Base-by-base conservation (phyloP, 83 land plant genomes). In the Isoetes engelmannii region DNA sequence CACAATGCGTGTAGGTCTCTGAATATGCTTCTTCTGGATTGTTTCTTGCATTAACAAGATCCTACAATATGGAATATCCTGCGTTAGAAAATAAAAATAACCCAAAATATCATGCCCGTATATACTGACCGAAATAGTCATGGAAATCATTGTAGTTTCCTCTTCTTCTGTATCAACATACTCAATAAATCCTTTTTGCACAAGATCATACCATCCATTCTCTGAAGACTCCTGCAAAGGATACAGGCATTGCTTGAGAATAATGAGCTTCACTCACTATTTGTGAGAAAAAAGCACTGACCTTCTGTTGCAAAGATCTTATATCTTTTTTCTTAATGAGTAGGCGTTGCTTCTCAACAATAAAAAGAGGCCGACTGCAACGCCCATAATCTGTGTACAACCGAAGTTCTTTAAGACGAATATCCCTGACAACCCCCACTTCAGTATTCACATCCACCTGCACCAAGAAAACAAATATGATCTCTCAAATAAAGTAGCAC, bases 371-470 rank as follows among this genome's bases (percentile, higher is more conserved):
- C 19, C 99, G 85, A 85, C 99, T 96, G 79, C 99, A 96, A 49
- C 99, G 88, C 0, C 99, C 99, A 81, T 96, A 96, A 57, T 96
- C 99, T 54, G 99, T 96, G 73, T 96, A 96, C 18, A 96, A 79
- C 54, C 99, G 84, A 41, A 96, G 60, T 58, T 96, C 99, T 66
- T 84, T 89, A 71, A 96, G 70, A 19, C 94, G 87, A 53, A 92
- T 89, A 63, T 96, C 99, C 60, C 97, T 76, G 54, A 96, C 85
- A 62, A 96, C 97, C 65, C 99, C 99, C 67, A 96, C 99, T 66
- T 96, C 99, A 59, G 99, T 89, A 50, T 96, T 96, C 44, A 96
- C 99, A 84, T 96, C 99, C 76, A 89, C 94, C 99, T 95, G 81
- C 45, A 64, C 57, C 53, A 28, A 28, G 37, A 28, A 28, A 79